A percentile compares a stretch with the other conserved stretches of the same genome.
These are phyloP conservation scores for Bromus sterilis DNA, from an alignment of 176 grass and related monocot species.

Conservation along the genomic window DNA sequence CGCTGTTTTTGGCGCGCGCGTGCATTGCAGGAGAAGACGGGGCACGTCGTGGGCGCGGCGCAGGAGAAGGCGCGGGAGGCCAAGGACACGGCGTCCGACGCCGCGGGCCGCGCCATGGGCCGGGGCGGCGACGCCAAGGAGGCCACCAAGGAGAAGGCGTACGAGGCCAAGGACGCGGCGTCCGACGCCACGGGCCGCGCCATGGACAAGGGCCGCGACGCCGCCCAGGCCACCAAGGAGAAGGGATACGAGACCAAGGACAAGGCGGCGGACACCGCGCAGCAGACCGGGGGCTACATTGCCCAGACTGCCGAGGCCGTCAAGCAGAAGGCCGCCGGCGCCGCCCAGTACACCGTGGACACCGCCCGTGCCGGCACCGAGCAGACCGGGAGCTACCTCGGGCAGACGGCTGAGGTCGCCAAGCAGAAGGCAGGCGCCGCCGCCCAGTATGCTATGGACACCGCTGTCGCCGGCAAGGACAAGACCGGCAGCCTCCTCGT, in stretches of 20 bases:
- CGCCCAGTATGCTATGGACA: constrained; percentile 49
- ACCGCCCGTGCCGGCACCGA: constrained; percentile 7
- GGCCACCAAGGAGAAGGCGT: constrained; percentile 20
- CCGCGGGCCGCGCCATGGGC: neutral
- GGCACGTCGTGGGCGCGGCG: constrained; percentile 8
- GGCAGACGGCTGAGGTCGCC: constrained; percentile 26
- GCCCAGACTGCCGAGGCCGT: constrained; percentile 32
- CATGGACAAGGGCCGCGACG: constrained; percentile 27
- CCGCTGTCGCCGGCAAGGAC: constrained; percentile 40
- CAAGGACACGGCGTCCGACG: constrained; percentile 14
- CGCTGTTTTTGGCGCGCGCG: neutral
- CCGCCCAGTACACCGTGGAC: constrained; percentile 27
- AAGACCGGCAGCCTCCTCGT: constrained; percentile 48
- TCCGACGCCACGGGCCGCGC: constrained; percentile 4
- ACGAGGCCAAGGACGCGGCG: constrained; percentile 7
- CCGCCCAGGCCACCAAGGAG: neutral
- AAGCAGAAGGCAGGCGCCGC: constrained; percentile 35
- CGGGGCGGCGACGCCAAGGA: neutral
- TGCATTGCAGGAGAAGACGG: constrained; percentile 29
- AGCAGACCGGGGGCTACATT: constrained; percentile 18
- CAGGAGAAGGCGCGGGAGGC: constrained; percentile 28
- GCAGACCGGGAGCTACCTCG: constrained; percentile 16
- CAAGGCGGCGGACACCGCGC: neutral
- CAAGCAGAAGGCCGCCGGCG: constrained; percentile 25
- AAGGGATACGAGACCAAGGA: constrained; percentile 24